Conservation (phyloP, 2,329 filamentous ascomycete species). For the Didymella pomorum region DNA sequence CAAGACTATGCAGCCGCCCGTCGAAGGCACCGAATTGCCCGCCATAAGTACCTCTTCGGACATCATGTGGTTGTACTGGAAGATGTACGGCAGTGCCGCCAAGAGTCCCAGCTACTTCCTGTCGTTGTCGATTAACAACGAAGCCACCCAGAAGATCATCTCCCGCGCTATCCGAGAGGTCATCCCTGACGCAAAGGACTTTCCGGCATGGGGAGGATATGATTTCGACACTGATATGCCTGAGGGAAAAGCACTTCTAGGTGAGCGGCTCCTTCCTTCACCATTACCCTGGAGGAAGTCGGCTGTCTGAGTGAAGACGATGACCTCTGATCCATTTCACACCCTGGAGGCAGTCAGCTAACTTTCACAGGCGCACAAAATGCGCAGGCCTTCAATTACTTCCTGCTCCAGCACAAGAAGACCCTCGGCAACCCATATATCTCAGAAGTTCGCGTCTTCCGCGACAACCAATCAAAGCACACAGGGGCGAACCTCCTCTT, state of each 20-base stretch:
- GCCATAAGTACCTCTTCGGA: conserved; percentile 10
- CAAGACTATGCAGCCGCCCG: not conserved
- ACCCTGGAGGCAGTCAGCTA: not conserved
- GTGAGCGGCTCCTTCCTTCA: too few species aligned
- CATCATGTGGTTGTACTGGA: conserved; percentile 12
- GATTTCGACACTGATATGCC: conserved; percentile 3
- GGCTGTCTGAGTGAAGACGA: too few species aligned
- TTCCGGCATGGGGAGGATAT: conserved; percentile 9
- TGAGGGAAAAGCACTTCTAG: conserved; percentile 6
- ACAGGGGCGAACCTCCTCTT: conserved; percentile 5
- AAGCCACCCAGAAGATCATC: conserved; percentile 3
- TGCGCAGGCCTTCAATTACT: conserved; percentile 16
- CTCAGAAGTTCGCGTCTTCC: conserved; percentile 9
- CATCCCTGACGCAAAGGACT: not conserved
- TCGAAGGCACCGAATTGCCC: conserved; percentile 8
- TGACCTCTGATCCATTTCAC: too few species aligned
- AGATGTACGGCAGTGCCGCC: not conserved
- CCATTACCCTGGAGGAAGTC: too few species aligned
- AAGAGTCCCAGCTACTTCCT: conserved; percentile 9
- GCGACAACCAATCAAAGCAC: not conserved
- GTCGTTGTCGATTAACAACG: conserved; percentile 12
- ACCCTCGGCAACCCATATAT: conserved; percentile 13
- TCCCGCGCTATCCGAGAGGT: conserved; percentile 2
- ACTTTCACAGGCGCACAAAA: conserved; percentile 9
- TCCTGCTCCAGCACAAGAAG: conserved; percentile 13